phyloP scores from a whole-genome alignment of 192 early-diverging fungal genomes.

The Rhizophagus clarus region DNA sequence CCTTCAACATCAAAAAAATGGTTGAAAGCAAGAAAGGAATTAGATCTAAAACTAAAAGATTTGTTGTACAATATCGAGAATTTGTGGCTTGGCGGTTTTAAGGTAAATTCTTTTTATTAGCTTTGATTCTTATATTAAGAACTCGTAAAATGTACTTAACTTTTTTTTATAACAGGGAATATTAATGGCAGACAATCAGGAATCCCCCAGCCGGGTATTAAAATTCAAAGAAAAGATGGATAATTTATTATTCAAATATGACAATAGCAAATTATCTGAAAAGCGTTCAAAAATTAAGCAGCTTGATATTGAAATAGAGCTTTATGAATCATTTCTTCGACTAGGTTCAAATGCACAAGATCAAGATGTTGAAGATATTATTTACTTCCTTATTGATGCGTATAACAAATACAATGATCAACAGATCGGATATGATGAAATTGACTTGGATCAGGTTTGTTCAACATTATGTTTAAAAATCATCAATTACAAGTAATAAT shows the following conservation, averaged over 20 bases:
- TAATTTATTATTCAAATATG: background rate
- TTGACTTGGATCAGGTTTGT: conserved; percentile 51
- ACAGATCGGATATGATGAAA: conserved; percentile 56
- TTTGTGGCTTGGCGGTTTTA: conserved; percentile 88
- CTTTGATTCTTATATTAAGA: background rate
- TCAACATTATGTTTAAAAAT: background rate
- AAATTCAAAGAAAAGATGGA: conserved; percentile 13
- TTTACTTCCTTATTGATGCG: conserved; percentile 67
- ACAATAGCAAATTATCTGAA: conserved; percentile 21
- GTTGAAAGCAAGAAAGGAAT: conserved; percentile 74
- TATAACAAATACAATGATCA: conserved; percentile 56
- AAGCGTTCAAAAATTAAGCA: conserved; percentile 36
- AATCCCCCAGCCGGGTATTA: background rate
- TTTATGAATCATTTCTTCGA: conserved; percentile 58
- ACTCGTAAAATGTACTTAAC: background rate
- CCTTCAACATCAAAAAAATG: conserved; percentile 59
- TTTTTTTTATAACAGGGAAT: conserved; percentile 34
- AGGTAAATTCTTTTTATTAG: conserved; percentile 44
- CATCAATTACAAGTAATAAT: background rate
- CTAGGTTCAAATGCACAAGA: conserved; percentile 55
- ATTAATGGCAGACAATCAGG: conserved; percentile 40
- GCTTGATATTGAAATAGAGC: conserved; percentile 56
- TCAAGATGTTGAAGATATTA: conserved; percentile 68
- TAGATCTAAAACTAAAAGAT: conserved; percentile 70
- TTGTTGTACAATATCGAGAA: conserved; percentile 70